Evolutionary conservation across 768 basidiomycete species (phyloP).

Genomic region (Dioszegia crocea): DNA sequence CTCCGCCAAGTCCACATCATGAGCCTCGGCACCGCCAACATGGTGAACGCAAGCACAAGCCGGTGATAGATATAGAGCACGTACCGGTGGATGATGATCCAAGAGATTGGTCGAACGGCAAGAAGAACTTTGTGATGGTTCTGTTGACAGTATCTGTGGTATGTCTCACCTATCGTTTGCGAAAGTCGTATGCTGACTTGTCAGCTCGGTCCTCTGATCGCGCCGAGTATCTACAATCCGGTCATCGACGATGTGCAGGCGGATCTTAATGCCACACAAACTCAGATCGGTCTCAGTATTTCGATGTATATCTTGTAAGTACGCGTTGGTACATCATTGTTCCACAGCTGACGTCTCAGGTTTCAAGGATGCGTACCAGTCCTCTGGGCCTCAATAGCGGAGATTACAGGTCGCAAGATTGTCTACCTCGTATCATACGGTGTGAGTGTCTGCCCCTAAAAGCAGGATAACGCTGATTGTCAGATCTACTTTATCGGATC

Average conservation of each 20-base stretch:
- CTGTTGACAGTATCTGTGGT: conserved; percentile 35
- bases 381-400: conserved; percentile 42
- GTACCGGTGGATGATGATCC: conserved; percentile 51
- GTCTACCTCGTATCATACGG: conserved; percentile 47
- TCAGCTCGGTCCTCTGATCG: conserved; percentile 47
- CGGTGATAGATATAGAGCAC: conserved; percentile 50
- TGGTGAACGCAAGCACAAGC: background rate
- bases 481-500: conserved; percentile 47
- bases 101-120: conserved; percentile 45
- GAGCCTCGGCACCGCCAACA: background rate
- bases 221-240: conserved; percentile 49
- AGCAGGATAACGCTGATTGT: background rate
- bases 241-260: conserved; percentile 47
- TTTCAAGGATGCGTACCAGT: conserved; percentile 40
- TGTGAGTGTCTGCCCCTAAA: conserved; percentile 18
- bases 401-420: conserved; percentile 44
- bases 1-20: background rate
- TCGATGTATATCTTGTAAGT: conserved; percentile 49
- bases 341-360: background rate
- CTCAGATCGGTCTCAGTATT: conserved; percentile 46
- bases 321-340: background rate
- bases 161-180: no score
- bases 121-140: conserved; percentile 41
- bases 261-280: conserved; percentile 43
- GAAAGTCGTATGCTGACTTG: conserved; percentile 7